Evolutionary conservation across 352 stramenopile species (phyloP), one percentile per base, ranked within the genome.

Genomic region (Phytopythium sindhum): DNA sequence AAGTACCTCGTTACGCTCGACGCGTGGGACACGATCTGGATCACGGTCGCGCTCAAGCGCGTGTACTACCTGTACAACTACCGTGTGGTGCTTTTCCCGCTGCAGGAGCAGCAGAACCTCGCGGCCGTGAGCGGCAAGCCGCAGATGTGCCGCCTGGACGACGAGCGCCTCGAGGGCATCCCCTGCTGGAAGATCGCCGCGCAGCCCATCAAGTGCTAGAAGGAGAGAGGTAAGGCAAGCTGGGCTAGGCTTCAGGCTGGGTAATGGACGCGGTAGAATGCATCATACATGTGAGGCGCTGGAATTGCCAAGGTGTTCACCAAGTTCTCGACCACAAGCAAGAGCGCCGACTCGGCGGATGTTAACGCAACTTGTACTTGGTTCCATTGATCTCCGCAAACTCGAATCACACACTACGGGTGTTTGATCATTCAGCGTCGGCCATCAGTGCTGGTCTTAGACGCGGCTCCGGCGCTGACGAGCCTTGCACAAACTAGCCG

Each of bases 51-150:
- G 10, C 45, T 75, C 26, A 54, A 58, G 31, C 60, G 61, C 5
- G 59, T 73, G 3, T 68, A 74, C 9, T 67, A 68, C 44, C 26
- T 76, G 23, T 78, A 65, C 64, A 76, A 72, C 54, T 70, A 70
- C 50, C 67, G 65, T 23, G 70, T 74, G 2, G 65, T 66, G 37
- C 42, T 78, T 15, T 78, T 77, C 53, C 67, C 62, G 24, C 29
- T 75, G 17, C 62, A 60, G 35, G 67, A 74, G 15, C 61, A 59
- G 15, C 61, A 72, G 29, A 60, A 60, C 19, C 67, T 63, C 19
- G 28, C 26, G 19, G 50, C 9, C 1, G 35, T 65, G 14, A 41
- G 44, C 24, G 42, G 29, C 28, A 78, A 70, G 60, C 71, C 71
- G 35, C 57, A 69, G 3, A 61, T 78, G 10, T 78, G 67, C 35